Conservation (phyloP, 495 filamentous ascomycete species). For the Neurospora tetrasperma region DNA sequence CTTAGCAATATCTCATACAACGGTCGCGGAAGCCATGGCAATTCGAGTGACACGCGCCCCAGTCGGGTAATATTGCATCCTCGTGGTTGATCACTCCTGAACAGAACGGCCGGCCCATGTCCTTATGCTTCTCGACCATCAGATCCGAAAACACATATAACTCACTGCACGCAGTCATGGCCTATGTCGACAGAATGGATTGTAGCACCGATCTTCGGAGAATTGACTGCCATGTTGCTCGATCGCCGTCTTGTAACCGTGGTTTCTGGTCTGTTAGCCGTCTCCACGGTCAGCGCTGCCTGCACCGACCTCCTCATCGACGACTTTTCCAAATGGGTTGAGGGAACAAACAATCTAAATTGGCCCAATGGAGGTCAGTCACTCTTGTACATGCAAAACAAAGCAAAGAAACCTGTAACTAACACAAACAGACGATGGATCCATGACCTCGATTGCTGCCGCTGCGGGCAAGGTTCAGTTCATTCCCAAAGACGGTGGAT, state of each 20-base stretch:
- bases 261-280: constrained; percentile 17
- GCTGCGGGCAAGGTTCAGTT: constrained; percentile 40
- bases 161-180: constrained; percentile 1
- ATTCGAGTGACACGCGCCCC: background rate
- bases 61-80: constrained; percentile 3
- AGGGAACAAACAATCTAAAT: constrained; percentile 38
- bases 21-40: background rate
- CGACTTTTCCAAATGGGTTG: constrained; percentile 44
- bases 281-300: constrained; percentile 19
- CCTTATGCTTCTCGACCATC: background rate
- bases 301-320: constrained; percentile 48
- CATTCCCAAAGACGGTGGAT: constrained; percentile 33
- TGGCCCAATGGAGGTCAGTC: constrained; percentile 37
- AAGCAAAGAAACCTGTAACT: background rate
- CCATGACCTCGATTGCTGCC: constrained; percentile 40
- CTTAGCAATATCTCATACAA: constrained; percentile 5
- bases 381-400: background rate
- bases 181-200: background rate
- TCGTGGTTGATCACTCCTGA: constrained; percentile 5
- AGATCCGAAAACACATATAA: background rate
- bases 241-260: constrained; percentile 16
- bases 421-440: constrained; percentile 41
- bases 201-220: background rate
- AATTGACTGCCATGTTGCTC: constrained; percentile 13
- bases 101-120: background rate